Conservation (phyloP, 2,329 filamentous ascomycete species). For the Arachnomyces sp. region DNA sequence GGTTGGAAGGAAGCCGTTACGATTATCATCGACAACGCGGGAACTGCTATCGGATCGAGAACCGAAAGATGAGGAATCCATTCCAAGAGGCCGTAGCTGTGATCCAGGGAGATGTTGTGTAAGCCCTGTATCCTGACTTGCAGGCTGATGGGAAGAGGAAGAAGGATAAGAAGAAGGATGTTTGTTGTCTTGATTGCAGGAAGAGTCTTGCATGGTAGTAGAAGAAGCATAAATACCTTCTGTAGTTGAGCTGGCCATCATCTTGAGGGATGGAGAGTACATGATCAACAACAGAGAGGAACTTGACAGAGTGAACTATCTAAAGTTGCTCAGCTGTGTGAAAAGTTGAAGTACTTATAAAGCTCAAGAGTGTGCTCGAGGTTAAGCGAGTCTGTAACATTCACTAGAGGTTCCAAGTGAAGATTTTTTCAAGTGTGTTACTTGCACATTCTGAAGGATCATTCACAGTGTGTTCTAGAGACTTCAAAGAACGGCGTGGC, state of each 20-base stretch:
- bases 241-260: constrained; percentile 13
- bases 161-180: constrained; percentile 14
- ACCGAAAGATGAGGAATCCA: too few species aligned
- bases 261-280: constrained; percentile 12
- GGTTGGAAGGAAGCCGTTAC: too few species aligned
- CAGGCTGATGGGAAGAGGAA: constrained; percentile 18
- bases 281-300: constrained; percentile 4
- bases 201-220: constrained; percentile 7
- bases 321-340: constrained; percentile 1
- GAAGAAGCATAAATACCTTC: constrained; percentile 34
- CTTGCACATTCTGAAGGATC: too few species aligned
- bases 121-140: constrained; percentile 33
- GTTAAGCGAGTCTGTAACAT: neutral
- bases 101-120: constrained; percentile 32
- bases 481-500: too few species aligned
- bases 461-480: too few species aligned
- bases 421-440: too few species aligned
- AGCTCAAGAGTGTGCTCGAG: neutral
- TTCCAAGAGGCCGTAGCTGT: constrained; percentile 17
- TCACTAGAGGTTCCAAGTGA: too few species aligned
- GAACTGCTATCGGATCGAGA: constrained; percentile 7
- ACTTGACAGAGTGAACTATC: constrained; percentile 7
- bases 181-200: constrained; percentile 4
- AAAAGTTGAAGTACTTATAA: neutral
- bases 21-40: constrained; percentile 9